phyloP scores from a whole-genome alignment of 2,329 filamentous ascomycete species.

The Aspergillus bombycis region DNA sequence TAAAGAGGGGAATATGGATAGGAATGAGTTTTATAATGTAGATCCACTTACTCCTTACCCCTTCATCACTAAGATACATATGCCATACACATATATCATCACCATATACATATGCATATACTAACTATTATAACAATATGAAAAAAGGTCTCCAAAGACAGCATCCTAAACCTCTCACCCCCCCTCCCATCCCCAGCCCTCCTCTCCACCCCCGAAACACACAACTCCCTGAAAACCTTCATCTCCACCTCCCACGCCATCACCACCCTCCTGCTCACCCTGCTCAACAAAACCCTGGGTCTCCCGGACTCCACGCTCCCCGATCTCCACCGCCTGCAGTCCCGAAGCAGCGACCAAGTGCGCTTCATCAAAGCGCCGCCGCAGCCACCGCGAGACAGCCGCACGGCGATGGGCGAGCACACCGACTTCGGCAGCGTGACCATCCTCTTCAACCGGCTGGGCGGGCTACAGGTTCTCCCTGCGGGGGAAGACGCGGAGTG shows the following conservation, averaged over 20 bases:
- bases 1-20: conserved; percentile 51
- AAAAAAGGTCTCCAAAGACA: conserved; percentile 54
- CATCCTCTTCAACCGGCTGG: conserved; percentile 59
- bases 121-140: no score
- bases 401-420: conserved; percentile 55
- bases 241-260: conserved; percentile 50
- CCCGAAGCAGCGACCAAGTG: conserved; percentile 56
- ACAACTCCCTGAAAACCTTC: conserved; percentile 46
- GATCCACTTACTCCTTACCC: conserved; percentile 13
- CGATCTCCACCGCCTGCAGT: conserved; percentile 50
- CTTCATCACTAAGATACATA: neutral
- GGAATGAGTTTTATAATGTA: conserved; percentile 61
- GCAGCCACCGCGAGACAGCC: conserved; percentile 46
- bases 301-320: conserved; percentile 47
- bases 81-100: no score
- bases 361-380: conserved; percentile 56
- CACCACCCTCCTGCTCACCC: conserved; percentile 48
- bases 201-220: conserved; percentile 36
- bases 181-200: conserved; percentile 48
- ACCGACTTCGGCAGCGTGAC: conserved; percentile 62
- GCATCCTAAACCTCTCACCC: conserved; percentile 47
- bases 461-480: conserved; percentile 57
- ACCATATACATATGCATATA: no score
- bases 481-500: conserved; percentile 48
- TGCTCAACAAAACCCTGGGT: conserved; percentile 49